These are phyloP conservation scores for Crinitomyces ghanaensis DNA, from an alignment of 805 yeast species.

Conservation along the genomic window DNA sequence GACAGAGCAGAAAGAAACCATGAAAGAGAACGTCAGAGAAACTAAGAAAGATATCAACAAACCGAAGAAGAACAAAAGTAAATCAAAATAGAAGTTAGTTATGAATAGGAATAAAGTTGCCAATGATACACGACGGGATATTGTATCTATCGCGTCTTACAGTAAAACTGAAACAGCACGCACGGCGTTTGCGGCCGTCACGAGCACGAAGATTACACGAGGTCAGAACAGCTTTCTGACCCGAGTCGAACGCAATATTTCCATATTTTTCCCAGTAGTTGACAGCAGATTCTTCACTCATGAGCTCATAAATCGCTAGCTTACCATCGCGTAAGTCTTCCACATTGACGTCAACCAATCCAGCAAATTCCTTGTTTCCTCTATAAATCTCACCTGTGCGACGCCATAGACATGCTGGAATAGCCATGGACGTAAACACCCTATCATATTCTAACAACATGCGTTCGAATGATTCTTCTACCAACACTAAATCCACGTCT, in stretches of 20 bases:
- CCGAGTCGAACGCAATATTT: constrained; percentile 89
- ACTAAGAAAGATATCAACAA: constrained; percentile 1
- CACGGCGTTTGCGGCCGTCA: constrained; percentile 67
- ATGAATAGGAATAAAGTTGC: constrained; percentile 78
- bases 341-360: constrained; percentile 75
- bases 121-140: constrained; percentile 92
- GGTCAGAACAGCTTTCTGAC: constrained; percentile 88
- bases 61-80: constrained; percentile 3
- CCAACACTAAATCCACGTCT: constrained; percentile 82
- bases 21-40: constrained; percentile 6
- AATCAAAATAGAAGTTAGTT: constrained; percentile 15
- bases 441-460: constrained; percentile 89
- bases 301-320: constrained; percentile 80
- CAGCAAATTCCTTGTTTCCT: constrained; percentile 93
- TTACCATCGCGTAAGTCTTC: constrained; percentile 90
- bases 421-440: constrained; percentile 94
- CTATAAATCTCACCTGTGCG: constrained; percentile 93
- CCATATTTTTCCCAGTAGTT: constrained; percentile 98
- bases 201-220: constrained; percentile 78
- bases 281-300: constrained; percentile 94
- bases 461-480: constrained; percentile 88
- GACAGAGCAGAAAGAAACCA: constrained; percentile 11
- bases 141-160: constrained; percentile 86
- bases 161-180: constrained; percentile 91
- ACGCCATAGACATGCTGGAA: constrained; percentile 95